phyloP scores from a whole-genome alignment of 148 eudicot species.

The Talinum fruticosum region DNA sequence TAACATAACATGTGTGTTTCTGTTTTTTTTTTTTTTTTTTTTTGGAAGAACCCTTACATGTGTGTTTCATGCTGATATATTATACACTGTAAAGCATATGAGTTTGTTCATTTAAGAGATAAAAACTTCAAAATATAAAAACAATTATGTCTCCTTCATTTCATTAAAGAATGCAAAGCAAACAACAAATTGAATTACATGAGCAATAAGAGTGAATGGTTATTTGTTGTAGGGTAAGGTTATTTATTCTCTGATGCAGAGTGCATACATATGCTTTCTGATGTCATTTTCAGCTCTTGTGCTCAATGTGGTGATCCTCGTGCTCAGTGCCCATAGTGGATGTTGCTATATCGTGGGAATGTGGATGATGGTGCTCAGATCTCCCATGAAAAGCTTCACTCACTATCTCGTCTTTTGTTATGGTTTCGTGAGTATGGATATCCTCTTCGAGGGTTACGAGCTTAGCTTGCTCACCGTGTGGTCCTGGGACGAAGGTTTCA shows the following conservation, averaged over 20 bases:
- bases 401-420: slow-evolving; percentile 41
- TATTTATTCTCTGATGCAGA: background rate
- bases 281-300: slow-evolving; percentile 16
- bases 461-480: slow-evolving; percentile 58
- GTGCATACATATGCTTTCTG: background rate
- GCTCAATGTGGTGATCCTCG: slow-evolving; percentile 25
- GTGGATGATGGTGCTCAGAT: slow-evolving; percentile 36
- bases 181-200: background rate
- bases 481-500: slow-evolving; percentile 61
- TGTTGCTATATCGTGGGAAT: slow-evolving; percentile 26
- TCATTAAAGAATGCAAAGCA: slow-evolving; percentile 5
- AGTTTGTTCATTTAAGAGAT: background rate
- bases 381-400: slow-evolving; percentile 28
- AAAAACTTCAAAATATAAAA: background rate
- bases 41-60: too few species aligned
- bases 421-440: slow-evolving; percentile 52
- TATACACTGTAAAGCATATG: background rate
- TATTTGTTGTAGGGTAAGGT: background rate
- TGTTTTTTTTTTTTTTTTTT: too few species aligned
- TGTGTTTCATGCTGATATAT: background rate
- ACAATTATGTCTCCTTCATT: background rate
- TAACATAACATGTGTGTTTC: too few species aligned
- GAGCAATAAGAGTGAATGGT: background rate
- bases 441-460: slow-evolving; percentile 64
- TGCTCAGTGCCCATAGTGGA: slow-evolving; percentile 29